Evolutionary conservation across 2,329 filamentous ascomycete species (phyloP), one percentile per base, ranked within the genome.

Genomic region (Fusarium compactum): DNA sequence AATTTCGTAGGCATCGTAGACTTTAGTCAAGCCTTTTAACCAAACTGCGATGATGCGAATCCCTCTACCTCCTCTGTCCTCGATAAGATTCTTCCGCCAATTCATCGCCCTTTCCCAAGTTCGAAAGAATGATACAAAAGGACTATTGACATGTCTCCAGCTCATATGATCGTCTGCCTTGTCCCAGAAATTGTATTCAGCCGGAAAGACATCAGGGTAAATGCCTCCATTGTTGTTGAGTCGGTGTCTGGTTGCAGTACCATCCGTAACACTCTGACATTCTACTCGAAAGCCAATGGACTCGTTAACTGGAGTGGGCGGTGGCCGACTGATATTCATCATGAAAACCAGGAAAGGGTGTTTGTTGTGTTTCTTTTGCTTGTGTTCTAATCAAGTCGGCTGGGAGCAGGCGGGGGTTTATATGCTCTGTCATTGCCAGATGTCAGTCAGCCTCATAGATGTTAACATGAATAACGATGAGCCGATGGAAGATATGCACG

Each of bases 1-100:
- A 5, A 55, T 47, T 15, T 5, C 7, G 3, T 54, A 11, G 7
- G 27, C 57, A 32, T 62, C 43, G 22, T 54, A 61, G 9, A 54
- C 41, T 14, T 11, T 9, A n/a, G 40, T 22, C 9, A 41, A 5
- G 7, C 9, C 57, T 7, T 62, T 24, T 16, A 48, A 24, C 47
- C 57, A 62, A 24, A 62, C 57, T 7, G 43, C 57, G 5, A 62
- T 25, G 12, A 63, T 45, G 14, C 29, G 24, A 5, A 48, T 12
- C 8, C 9, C 18, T 18, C 4, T 30, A 2, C 16, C 47, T 15
- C 12, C 22, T 41, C 18, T 16, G 8, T 5, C 3, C 1, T 15
- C 3, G 3, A 47, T 38, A 3, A 45, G 40, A 1, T 0, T 4
- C 18, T 29, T 1, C 15, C 57, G 41, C 22, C 32, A 43, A 1